Conservation (phyloP, 2,329 filamentous ascomycete genomes). For the Apiospora koreana region DNA sequence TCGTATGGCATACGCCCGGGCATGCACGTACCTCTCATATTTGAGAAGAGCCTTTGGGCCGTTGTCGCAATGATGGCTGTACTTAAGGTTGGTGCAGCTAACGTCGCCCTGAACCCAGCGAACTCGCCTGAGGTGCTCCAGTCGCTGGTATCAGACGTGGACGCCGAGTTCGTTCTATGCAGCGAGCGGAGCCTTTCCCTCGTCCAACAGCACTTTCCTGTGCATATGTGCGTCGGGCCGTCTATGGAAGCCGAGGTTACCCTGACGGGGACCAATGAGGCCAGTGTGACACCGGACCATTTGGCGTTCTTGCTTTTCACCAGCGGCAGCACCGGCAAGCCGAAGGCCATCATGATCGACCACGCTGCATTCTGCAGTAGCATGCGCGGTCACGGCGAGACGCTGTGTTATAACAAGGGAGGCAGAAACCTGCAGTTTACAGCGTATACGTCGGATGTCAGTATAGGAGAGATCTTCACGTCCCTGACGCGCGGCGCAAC, state of each 20-base stretch:
- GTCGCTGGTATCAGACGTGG: neutral
- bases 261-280: neutral
- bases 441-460: slow-evolving; percentile 42
- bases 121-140: neutral
- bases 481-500: slow-evolving; percentile 28
- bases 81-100: neutral
- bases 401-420: neutral
- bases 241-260: neutral
- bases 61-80: slow-evolving; percentile 11
- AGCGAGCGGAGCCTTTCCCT: neutral
- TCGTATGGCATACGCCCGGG: neutral
- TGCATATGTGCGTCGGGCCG: neutral
- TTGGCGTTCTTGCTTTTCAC: slow-evolving; percentile 12
- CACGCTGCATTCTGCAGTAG: slow-evolving; percentile 21
- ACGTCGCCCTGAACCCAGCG: slow-evolving; percentile 5
- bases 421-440: slow-evolving; percentile 29
- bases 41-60: slow-evolving; percentile 7
- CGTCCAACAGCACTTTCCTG: neutral
- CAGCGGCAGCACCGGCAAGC: slow-evolving; percentile 13
- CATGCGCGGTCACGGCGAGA: neutral
- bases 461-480: slow-evolving; percentile 40
- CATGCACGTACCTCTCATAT: slow-evolving; percentile 4
- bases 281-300: neutral
- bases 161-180: neutral
- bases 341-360: slow-evolving; percentile 30